Percentiles rank a stretch among this genome's conserved stretches.
Evolutionary conservation across 2,329 filamentous ascomycete genomes (phyloP).

Genomic region (Escovopsis sp.): DNA sequence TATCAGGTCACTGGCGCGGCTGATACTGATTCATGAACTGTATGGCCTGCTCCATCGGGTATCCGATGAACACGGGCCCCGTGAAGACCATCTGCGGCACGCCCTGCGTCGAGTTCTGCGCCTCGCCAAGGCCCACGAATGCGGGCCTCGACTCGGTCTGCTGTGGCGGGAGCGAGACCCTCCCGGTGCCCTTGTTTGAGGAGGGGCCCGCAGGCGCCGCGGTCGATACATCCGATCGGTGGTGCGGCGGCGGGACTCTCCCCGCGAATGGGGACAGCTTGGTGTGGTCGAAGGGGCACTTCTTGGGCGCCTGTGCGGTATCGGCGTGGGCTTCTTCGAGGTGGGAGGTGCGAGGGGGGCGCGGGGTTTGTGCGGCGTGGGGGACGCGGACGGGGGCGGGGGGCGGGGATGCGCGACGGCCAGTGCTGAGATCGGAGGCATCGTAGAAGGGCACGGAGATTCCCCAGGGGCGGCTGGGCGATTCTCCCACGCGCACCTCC

Average conservation of each 20-base stretch:
- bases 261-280: constrained; percentile 25
- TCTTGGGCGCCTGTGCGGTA: constrained; percentile 15
- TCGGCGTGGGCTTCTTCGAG: constrained; percentile 8
- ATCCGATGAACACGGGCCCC: constrained; percentile 87
- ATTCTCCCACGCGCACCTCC: constrained; percentile 86
- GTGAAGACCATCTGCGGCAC: constrained; percentile 69
- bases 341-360: constrained; percentile 5
- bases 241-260: constrained; percentile 4
- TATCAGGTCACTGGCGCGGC: constrained; percentile 11
- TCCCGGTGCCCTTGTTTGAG: constrained; percentile 9
- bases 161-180: constrained; percentile 8
- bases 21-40: constrained; percentile 51
- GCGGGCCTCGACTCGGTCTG: constrained; percentile 25
- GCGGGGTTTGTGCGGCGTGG: constrained; percentile 16
- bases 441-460: constrained; percentile 60
- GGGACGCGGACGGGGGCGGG: constrained; percentile 40
- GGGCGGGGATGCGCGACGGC: constrained; percentile 37
- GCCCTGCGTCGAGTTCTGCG: constrained; percentile 16
- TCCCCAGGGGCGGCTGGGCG: constrained; percentile 84
- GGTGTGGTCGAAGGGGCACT: constrained; percentile 44
- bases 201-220: constrained; percentile 2
- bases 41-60: constrained; percentile 69
- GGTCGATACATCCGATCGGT: constrained; percentile 7
- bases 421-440: constrained; percentile 18
- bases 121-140: constrained; percentile 35